Conservation (phyloP, 306 rosid genomes). For the Acacia melanoxylon region DNA sequence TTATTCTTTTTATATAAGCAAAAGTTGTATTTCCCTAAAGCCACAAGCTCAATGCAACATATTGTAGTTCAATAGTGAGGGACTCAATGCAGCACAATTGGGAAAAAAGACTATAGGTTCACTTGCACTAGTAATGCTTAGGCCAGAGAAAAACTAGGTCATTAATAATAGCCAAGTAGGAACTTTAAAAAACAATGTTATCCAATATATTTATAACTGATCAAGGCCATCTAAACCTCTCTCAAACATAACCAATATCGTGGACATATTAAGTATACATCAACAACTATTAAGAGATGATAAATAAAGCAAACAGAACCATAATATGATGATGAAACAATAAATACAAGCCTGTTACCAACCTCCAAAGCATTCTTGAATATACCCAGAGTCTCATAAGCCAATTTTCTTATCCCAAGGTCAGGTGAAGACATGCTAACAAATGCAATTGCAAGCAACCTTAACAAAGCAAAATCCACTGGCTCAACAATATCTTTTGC, state of each 20-base stretch:
- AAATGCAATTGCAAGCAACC: constrained; percentile 88
- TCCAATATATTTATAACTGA: not conserved
- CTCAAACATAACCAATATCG: not conserved
- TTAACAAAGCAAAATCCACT: constrained; percentile 75
- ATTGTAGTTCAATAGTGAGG: not conserved
- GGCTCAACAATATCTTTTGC: constrained; percentile 71
- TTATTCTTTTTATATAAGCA: not conserved
- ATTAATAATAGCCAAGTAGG: not conserved
- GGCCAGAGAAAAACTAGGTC: not conserved
- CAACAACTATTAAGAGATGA: not conserved
- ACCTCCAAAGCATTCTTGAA: constrained; percentile 74
- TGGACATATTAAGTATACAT: not conserved
- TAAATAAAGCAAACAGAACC: constrained; percentile 20
- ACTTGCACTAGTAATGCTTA: not conserved
- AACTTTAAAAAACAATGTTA: not conserved
- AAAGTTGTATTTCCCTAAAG: not conserved
- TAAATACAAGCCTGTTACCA: constrained; percentile 17
- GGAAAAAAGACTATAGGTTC: not conserved
- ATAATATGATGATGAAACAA: constrained; percentile 26
- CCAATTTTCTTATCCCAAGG: constrained; percentile 68
- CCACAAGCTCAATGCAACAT: not conserved
- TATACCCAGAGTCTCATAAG: constrained; percentile 59
- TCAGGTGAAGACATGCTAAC: constrained; percentile 80
- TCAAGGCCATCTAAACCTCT: not conserved
- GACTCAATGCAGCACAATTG: not conserved